phyloP scores from a whole-genome alignment of 2,329 filamentous ascomycete species.

The Colletotrichum scovillei region DNA sequence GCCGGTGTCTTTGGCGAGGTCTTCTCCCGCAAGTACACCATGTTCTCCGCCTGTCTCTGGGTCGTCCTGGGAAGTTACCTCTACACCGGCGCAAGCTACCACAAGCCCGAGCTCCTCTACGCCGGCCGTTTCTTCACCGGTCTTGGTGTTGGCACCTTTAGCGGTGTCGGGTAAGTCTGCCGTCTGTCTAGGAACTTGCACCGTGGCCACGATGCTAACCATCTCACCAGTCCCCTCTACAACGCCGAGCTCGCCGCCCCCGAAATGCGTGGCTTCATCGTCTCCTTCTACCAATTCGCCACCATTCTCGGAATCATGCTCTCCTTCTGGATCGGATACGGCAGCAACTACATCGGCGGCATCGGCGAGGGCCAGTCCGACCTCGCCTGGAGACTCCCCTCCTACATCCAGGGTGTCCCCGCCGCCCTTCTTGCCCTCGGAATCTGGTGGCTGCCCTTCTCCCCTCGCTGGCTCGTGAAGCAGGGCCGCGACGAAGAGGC shows the following conservation, averaged over 20 bases:
- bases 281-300: slow-evolving; percentile 73
- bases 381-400: slow-evolving; percentile 56
- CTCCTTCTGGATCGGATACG: slow-evolving; percentile 59
- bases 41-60: slow-evolving; percentile 61
- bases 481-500: slow-evolving; percentile 47
- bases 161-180: slow-evolving; percentile 48
- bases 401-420: slow-evolving; percentile 56
- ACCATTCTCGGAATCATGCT: slow-evolving; percentile 68
- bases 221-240: slow-evolving; percentile 51
- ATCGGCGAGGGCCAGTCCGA: slow-evolving; percentile 55
- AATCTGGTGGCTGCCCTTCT: slow-evolving; percentile 52
- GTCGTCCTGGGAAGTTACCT: slow-evolving; percentile 58
- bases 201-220: not conserved
- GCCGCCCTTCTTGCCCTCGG: slow-evolving; percentile 48
- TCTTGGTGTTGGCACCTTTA: slow-evolving; percentile 60
- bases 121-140: slow-evolving; percentile 62
- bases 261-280: slow-evolving; percentile 74
- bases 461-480: slow-evolving; percentile 51
- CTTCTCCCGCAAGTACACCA: slow-evolving; percentile 63
- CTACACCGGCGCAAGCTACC: slow-evolving; percentile 53
- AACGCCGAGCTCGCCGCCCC: slow-evolving; percentile 68
- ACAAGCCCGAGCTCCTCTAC: slow-evolving; percentile 55
- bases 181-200: accelerated
- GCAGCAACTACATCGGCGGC: slow-evolving; percentile 59
- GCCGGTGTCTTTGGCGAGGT: slow-evolving; percentile 61